Evolutionary conservation across 345 rosid genomes (phyloP), one percentile per base, ranked within the genome.

Genomic region (Acer negundo): DNA sequence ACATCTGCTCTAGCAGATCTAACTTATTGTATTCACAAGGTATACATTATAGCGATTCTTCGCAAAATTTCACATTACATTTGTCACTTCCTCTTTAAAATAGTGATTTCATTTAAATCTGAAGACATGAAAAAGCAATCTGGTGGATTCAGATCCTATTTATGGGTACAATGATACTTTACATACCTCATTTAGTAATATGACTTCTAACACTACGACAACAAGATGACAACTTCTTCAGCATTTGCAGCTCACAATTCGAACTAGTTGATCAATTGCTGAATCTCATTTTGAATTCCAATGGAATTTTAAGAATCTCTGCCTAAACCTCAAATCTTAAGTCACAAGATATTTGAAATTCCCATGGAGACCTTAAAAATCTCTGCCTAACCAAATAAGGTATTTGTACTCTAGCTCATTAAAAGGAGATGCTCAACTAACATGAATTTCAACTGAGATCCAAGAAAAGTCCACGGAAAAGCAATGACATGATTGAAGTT

Each of bases 161-260:
- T 63, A 63, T 63, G 67, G 67, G 40, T 63, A 23, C 7, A n/a
- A n/a, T 56, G 62, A 56, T 19, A 56, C 62, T 59, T 59, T 59
- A 59, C 63, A 59, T 20, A 59, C 26, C 22, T 19, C 49, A 46
- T 10, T 9, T 19, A 7, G 63, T 59, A 59, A 59, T 59, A 59
- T n/a, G 63, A 26, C 63, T 59, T 22, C 63, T 19, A 16, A 59
- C 10, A 59, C 63, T 59, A 59, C 1, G 26, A n/a, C 10, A 7
- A 20, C 5, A 59, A 59, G 26, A n/a, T 9, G 8, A 53, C 23
- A n/a, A 8, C 26, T 59, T 59, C 10, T 59, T 59, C n/a, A 59
- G 26, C 26, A 59, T 59, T 59, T 59, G 26, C 63, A n/a, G 22
- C 26, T 22, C 23, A 20, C 22, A 16, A 59, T 59, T 22, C 63